Base-by-base conservation (phyloP, 208 protist species). In the Trypanosoma theileri region DNA sequence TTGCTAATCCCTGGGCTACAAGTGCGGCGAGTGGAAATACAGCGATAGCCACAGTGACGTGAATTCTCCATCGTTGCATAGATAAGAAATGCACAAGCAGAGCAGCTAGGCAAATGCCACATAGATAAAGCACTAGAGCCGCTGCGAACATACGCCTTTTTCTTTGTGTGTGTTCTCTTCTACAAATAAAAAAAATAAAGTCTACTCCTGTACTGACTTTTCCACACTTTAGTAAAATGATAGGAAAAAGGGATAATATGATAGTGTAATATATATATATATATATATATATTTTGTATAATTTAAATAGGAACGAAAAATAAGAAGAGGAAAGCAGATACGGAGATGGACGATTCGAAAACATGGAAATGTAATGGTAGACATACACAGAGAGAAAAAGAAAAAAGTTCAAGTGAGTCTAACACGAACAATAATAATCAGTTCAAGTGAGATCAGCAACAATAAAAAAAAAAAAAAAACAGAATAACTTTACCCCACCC, bases 21-120 rank as follows among this genome's bases (percentile, higher is more conserved):
- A 85, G 14, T 0, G 68, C 63, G 0, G 79, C 70, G 16, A 82
- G 31, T 7, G 79, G 79, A 28, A 85, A 35, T 4, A 85, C 24
- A 7, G 82, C 73, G 13, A 78, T 45, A 16, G 74, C 69, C 9
- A 91, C 85, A 22, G 69, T 60, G 6, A 69, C 45, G 71, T 89
- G 82, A 10, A 71, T 61, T 48, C 61, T 53, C 41, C 71, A 68
- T 40, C 63, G 55, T 4, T 21, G 28, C 19, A 22, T 35, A 26
- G 2, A 58, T n/a, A 58, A 56, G 11, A 28, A 28, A 4, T 28
- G 21, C n/a, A 4, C n/a, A 11, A 72, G 8, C 13, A 66, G 28
- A 48, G 55, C 21, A 12, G 67, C 40, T 4, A 26, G 0, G 24
- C n/a, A 59, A 0, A 40, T 16, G 17, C 64, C 64, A 60, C 48